These are phyloP conservation scores for Chlamydomonas urium DNA, from an alignment of 139 green algal genomes.

Conservation along the genomic window DNA sequence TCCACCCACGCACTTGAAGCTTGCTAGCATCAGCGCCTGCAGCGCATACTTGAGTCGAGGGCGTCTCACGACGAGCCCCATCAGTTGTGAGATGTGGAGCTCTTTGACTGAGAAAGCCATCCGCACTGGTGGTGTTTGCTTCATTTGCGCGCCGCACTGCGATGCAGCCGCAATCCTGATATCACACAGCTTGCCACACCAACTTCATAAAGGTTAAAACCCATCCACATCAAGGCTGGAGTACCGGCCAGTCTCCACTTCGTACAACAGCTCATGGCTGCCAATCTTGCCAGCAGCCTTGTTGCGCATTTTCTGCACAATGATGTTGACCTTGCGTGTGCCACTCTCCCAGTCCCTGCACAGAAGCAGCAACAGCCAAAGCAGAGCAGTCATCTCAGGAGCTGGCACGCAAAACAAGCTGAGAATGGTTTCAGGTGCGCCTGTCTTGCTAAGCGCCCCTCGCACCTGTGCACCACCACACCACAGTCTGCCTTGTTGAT, in stretches of 20 bases:
- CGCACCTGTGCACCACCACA: conserved; percentile 83
- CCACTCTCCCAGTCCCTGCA: neutral
- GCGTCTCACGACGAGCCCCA: too few species aligned
- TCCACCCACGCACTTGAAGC: too few species aligned
- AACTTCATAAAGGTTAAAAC: too few species aligned
- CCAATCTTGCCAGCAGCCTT: conserved; percentile 86
- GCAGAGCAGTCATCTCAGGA: neutral
- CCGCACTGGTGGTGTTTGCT: too few species aligned
- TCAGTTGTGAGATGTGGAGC: too few species aligned
- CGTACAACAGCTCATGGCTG: conserved; percentile 53
- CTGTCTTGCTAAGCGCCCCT: neutral
- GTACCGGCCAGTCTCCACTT: conserved; percentile 34
- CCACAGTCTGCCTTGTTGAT: conserved; percentile 97
- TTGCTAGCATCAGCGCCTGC: too few species aligned
- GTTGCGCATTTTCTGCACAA: conserved; percentile 65
- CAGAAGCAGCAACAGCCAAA: neutral
- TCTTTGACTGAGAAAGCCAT: too few species aligned
- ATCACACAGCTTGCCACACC: too few species aligned
- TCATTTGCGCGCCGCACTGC: too few species aligned
- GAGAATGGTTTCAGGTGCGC: neutral
- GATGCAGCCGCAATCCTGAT: too few species aligned
- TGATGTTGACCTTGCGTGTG: conserved; percentile 17
- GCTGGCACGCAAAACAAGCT: neutral
- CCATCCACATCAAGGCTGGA: neutral
- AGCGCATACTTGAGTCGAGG: too few species aligned